Percentiles rank a stretch among this genome's conserved stretches.
phyloP scores from a whole-genome alignment of 257 asterid species.

The Solanum chmielewskii region DNA sequence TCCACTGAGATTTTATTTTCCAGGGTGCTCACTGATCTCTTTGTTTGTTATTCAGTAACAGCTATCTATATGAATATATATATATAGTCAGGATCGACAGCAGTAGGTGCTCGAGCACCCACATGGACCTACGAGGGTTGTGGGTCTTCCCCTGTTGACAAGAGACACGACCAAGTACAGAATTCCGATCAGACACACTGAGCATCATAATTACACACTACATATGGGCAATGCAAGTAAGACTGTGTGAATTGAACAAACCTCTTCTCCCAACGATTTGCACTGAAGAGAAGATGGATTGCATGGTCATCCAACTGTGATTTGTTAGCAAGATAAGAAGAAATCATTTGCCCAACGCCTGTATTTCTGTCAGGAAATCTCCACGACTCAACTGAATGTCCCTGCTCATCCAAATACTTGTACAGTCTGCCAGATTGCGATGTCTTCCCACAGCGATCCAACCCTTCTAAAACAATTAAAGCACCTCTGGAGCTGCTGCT shows the following conservation, averaged over 20 bases:
- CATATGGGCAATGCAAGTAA: neutral
- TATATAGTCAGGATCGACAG: neutral
- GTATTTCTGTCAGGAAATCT: constrained; percentile 95
- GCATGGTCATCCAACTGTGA: constrained; percentile 82
- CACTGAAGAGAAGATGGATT: constrained; percentile 88
- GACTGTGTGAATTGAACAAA: neutral
- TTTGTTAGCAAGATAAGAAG: constrained; percentile 71
- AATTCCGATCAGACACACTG: neutral
- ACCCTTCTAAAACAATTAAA: constrained; percentile 81
- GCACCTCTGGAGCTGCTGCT: constrained; percentile 59
- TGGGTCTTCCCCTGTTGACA: neutral
- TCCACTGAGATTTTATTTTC: neutral
- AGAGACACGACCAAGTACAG: neutral
- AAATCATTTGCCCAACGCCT: constrained; percentile 87
- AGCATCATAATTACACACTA: neutral
- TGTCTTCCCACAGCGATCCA: constrained; percentile 91
- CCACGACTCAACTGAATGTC: constrained; percentile 74
- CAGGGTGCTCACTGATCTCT: neutral
- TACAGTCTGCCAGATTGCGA: constrained; percentile 59
- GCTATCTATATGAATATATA: neutral
- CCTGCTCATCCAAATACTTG: constrained; percentile 47
- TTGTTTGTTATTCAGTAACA: neutral
- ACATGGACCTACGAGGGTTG: neutral
- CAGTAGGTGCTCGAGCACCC: neutral
- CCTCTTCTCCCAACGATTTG: constrained; percentile 98